Evolutionary conservation across 257 asterid genomes (phyloP), one percentile per base, ranked within the genome.

Genomic region (Gentiana straminea): DNA sequence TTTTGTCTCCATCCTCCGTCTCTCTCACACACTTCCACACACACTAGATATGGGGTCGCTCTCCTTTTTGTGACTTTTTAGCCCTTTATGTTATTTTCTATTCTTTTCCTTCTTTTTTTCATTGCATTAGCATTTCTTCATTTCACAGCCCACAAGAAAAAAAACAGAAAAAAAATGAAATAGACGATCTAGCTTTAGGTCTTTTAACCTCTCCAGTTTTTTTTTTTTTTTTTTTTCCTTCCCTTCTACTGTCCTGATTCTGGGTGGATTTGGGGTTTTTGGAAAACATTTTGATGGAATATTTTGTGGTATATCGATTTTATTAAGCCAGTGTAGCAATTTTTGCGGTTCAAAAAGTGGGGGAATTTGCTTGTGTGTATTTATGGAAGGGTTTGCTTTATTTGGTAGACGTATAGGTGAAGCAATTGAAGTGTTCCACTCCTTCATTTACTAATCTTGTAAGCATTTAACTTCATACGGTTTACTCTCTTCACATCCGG

Each of bases 111-210:
- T 64, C 69, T 69, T 73, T 62, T 45, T 75, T 24, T 24, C 24
- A 24, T 24, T 24, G 24, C 81, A 79, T 93, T 60, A 75, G 86
- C 81, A 78, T 80, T 72, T 74, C 71, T 81, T 78, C 79, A 70
- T 66, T 3, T 1, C 66, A 1, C 5, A 24, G 7, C 52, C 53
- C 68, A 57, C 58, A 35, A 49, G 24, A 3, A 61, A 52, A 49
- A 35, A 39, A 44, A 35, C 24, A 13, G n/a, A 24, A 35, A 37
- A 33, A 35, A 51, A 54, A 35, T 54, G 35, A 49, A 68, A 56
- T 35, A 39, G 47, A 60, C 69, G 61, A 57, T 70, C 58, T 46
- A 60, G 79, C 60, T 65, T 65, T 72, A 58, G 52, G 24, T 24
- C 24, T 24, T 24, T 24, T 24, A 24, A 24, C 24, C 24, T 24